Conservation (phyloP, 2,329 filamentous ascomycete genomes). For the Cladosporium sp. region DNA sequence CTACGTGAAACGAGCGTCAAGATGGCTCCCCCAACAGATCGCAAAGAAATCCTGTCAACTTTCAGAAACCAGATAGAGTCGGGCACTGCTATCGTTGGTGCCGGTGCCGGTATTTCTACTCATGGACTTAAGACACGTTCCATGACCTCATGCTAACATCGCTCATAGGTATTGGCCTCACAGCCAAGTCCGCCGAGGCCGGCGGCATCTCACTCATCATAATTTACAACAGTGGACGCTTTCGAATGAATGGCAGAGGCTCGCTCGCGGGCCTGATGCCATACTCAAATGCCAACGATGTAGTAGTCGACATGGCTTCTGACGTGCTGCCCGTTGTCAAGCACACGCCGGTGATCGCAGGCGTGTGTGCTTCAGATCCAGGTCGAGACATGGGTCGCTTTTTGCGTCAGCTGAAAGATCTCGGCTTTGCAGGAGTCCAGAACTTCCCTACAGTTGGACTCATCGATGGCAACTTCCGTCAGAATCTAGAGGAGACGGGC, state of each 20-base stretch:
- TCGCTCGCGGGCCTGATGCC: constrained; percentile 68
- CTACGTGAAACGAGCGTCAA: constrained; percentile 12
- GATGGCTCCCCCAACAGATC: constrained; percentile 57
- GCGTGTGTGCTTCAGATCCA: constrained; percentile 67
- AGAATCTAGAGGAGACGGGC: constrained; percentile 66
- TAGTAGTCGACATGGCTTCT: constrained; percentile 65
- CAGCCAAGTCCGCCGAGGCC: constrained; percentile 65
- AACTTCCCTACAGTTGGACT: constrained; percentile 72
- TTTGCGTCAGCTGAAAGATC: constrained; percentile 54
- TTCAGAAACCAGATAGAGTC: constrained; percentile 53
- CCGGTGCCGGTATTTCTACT: constrained; percentile 51
- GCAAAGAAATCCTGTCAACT: constrained; percentile 52
- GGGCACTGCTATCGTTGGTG: constrained; percentile 61
- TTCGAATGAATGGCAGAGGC: constrained; percentile 68
- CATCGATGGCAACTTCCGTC: constrained; percentile 64
- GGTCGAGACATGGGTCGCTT: constrained; percentile 61
- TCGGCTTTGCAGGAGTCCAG: constrained; percentile 67
- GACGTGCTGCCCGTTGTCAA: constrained; percentile 64
- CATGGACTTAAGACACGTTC: background rate
- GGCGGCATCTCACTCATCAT: constrained; percentile 67
- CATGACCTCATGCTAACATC: background rate
- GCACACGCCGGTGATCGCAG: constrained; percentile 63
- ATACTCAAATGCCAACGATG: constrained; percentile 66
- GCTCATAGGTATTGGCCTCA: constrained; percentile 58
- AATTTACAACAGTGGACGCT: constrained; percentile 68